These are phyloP conservation scores for Metschnikowia matae DNA, from an alignment of 805 yeast genomes.

Conservation along the genomic window DNA sequence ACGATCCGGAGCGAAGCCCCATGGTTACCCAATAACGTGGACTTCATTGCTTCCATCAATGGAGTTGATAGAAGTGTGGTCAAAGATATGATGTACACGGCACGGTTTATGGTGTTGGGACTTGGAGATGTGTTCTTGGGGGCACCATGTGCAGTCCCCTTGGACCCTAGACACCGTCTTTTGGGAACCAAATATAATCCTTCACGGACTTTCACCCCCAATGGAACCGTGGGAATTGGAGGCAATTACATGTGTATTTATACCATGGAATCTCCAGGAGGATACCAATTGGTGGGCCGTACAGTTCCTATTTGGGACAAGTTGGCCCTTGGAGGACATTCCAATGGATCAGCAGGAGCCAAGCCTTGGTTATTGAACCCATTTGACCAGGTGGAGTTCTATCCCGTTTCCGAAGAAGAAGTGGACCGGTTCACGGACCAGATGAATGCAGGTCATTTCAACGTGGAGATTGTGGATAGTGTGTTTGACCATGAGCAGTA, in stretches of 20 bases:
- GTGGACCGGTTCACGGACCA: constrained; percentile 68
- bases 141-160: constrained; percentile 97
- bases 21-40: constrained; percentile 97
- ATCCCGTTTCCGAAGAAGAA: constrained; percentile 84
- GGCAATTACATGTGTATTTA: constrained; percentile 99
- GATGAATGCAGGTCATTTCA: constrained; percentile 74
- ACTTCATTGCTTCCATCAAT: constrained; percentile 86
- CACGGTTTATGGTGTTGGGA: constrained; percentile 88
- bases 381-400: constrained; percentile 92
- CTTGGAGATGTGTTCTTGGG: constrained; percentile 97
- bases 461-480: constrained; percentile 68
- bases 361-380: constrained; percentile 90
- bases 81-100: constrained; percentile 79
- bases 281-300: constrained; percentile 93
- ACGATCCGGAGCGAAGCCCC: constrained; percentile 93
- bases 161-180: constrained; percentile 92
- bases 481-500: constrained; percentile 82
- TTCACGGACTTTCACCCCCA: constrained; percentile 91
- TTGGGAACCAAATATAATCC: constrained; percentile 95
- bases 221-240: constrained; percentile 97
- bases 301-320: constrained; percentile 98
- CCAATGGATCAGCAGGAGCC: constrained; percentile 38
- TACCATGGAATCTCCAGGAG: constrained; percentile 98
- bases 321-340: constrained; percentile 67
- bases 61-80: constrained; percentile 74